Evolutionary conservation across 1,284 basidiomycete species (phyloP), one percentile per base, ranked within the genome.

Genomic region (Rhodotorula sp.): DNA sequence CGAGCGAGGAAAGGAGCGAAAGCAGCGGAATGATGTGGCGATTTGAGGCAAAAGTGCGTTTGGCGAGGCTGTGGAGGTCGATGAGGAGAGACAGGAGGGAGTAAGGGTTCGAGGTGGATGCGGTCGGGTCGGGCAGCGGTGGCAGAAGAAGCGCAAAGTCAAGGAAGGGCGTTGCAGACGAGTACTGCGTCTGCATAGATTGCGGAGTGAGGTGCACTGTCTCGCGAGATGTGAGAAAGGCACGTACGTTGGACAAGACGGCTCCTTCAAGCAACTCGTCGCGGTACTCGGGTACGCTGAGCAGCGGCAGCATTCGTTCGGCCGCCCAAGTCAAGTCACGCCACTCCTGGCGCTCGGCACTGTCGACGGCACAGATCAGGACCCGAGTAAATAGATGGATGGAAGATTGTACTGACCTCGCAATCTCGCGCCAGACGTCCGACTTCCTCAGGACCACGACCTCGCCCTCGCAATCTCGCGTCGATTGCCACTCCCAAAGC

Each of bases 161-260:
- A 48, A 87, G 84, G 27, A 93, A 82, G 71, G 88, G 88, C 45
- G 81, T 82, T 5, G 88, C 84, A 52, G 88, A 56, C 14, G 65
- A 61, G 27, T 67, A 56, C 57, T 34, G 70, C 57, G 66, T 65
- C 66, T 70, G 64, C 23, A 14, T 9, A n/a, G 13, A 12, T 16
- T 42, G 70, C 55, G 52, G 75, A 50, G n/a, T 58, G 60, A 50
- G 62, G 67, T 10, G 7, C 63, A 64, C 69, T 13, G 45, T 44
- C 61, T 52, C 4, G 27, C 17, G n/a, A 41, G 41, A n/a, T 50
- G 23, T 5, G 19, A 60, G 23, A 21, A 3, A 5, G 45, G 17
- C 12, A 64, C 91, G 90, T 50, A 89, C 90, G 46, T 91, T 84
- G 74, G 90, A 92, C 65, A 91, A 83, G 4, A 93, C 84, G 7